These are phyloP conservation scores for Moricandia moricandioides DNA, from an alignment of 345 rosid species.

Conservation along the genomic window DNA sequence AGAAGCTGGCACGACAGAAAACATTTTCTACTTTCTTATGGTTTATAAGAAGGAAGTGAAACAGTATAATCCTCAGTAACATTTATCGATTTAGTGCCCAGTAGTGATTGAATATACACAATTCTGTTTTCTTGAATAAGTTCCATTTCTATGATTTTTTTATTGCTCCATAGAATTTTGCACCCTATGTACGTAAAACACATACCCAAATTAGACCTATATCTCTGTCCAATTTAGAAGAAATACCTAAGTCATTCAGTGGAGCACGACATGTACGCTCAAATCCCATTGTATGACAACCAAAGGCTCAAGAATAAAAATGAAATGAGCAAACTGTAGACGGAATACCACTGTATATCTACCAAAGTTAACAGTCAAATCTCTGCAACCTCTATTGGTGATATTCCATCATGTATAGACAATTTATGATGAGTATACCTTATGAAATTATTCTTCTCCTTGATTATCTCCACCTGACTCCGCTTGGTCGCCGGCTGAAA, in stretches of 20 bases:
- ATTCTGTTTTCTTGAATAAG: background rate
- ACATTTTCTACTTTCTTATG: too few relatives aligned
- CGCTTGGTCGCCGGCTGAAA: too few relatives aligned
- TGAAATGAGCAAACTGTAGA: too few relatives aligned
- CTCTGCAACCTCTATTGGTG: background rate
- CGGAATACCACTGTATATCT: background rate
- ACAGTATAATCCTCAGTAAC: background rate
- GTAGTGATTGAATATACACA: background rate
- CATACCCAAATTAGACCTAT: background rate
- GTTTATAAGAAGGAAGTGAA: background rate
- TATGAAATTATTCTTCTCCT: background rate
- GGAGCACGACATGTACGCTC: background rate
- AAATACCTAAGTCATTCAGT: background rate
- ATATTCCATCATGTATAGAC: background rate
- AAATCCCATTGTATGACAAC: background rate
- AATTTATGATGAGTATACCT: background rate
- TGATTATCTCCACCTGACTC: background rate
- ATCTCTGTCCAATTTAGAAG: background rate
- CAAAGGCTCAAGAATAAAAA: background rate
- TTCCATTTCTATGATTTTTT: background rate
- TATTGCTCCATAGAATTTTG: background rate
- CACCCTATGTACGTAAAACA: background rate
- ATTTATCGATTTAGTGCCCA: background rate
- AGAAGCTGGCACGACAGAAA: background rate
- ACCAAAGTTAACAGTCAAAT: background rate